Conservation (phyloP, 495 filamentous ascomycete species). For the Hypoxylon crocopeplum region DNA sequence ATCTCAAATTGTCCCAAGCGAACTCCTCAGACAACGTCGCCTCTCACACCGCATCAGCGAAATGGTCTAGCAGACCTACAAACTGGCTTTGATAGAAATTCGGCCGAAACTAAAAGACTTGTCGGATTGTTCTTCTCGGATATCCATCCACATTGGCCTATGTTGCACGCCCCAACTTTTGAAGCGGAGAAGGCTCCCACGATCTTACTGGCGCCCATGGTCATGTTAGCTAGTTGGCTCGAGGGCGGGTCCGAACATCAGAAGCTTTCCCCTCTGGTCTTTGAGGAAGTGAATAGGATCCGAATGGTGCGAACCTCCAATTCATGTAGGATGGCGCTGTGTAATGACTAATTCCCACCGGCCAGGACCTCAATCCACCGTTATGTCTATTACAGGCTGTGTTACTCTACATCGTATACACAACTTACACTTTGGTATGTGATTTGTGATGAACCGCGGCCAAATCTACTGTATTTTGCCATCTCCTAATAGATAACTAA, state of each 20-base stretch:
- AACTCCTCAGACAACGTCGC: conserved; percentile 1
- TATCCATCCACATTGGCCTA: conserved; percentile 43
- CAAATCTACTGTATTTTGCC: too few relatives aligned
- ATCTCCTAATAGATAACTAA: too few relatives aligned
- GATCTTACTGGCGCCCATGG: conserved; percentile 35
- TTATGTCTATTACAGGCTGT: conserved; percentile 39
- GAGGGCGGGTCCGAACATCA: conserved; percentile 30
- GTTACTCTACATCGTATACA: conserved; percentile 40
- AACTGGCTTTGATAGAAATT: conserved; percentile 13
- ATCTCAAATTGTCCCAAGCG: not conserved
- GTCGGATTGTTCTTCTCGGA: conserved; percentile 37
- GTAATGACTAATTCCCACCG: conserved; percentile 8
- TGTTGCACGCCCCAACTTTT: conserved; percentile 43
- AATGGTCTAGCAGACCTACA: conserved; percentile 1
- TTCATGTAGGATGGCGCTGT: not conserved
- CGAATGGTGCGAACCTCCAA: conserved; percentile 20
- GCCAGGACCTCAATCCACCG: conserved; percentile 29
- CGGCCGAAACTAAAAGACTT: conserved; percentile 26
- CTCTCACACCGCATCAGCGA: not conserved
- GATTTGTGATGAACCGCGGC: too few relatives aligned
- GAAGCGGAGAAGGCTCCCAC: conserved; percentile 25
- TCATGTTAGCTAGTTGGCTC: conserved; percentile 44
- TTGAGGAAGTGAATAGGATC: conserved; percentile 30
- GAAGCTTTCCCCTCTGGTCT: conserved; percentile 35
- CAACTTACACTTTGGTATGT: conserved; percentile 35